A percentile compares a stretch with the other conserved stretches of the same genome.
Conservation (phyloP, 1,139 yeast genomes). For the Kurtzmaniella quercitrusa region DNA sequence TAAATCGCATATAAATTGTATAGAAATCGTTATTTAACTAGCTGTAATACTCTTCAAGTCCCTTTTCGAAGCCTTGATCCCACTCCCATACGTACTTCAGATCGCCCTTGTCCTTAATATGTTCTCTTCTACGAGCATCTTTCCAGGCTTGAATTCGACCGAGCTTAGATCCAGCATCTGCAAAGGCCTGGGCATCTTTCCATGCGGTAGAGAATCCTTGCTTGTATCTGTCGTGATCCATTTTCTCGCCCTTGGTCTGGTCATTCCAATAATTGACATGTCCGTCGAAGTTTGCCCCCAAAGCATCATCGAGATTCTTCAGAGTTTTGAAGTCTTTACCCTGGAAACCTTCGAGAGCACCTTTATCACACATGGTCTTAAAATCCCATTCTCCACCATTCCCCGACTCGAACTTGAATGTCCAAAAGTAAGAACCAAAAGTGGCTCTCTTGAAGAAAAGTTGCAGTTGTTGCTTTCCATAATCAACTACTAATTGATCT, state of each 20-base stretch:
- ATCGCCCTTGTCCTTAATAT: slow-evolving; percentile 50
- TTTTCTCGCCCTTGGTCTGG: slow-evolving; percentile 53
- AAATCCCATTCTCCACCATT: slow-evolving; percentile 98
- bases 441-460: slow-evolving; percentile 49
- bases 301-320: slow-evolving; percentile 38
- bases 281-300: slow-evolving; percentile 38
- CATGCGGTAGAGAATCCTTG: slow-evolving; percentile 77
- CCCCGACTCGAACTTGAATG: slow-evolving; percentile 79
- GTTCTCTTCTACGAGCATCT: slow-evolving; percentile 47
- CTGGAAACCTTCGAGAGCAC: slow-evolving; percentile 41
- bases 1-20: no score
- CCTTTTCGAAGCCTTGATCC: slow-evolving; percentile 78
- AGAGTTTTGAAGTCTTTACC: slow-evolving; percentile 16
- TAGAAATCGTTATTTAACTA: background rate
- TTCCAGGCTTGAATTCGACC: slow-evolving; percentile 77
- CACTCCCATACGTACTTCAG: slow-evolving; percentile 75
- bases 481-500: slow-evolving; percentile 31
- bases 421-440: slow-evolving; percentile 86
- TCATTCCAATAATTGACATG: slow-evolving; percentile 70
- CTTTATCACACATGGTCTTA: slow-evolving; percentile 67
- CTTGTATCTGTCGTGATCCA: slow-evolving; percentile 76
- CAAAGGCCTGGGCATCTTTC: slow-evolving; percentile 66
- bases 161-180: slow-evolving; percentile 60
- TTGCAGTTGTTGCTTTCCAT: slow-evolving; percentile 38
- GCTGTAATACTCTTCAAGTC: slow-evolving; percentile 33